phyloP scores from a whole-genome alignment of 2,329 filamentous ascomycete genomes.

The Diaporthe citriasiana region DNA sequence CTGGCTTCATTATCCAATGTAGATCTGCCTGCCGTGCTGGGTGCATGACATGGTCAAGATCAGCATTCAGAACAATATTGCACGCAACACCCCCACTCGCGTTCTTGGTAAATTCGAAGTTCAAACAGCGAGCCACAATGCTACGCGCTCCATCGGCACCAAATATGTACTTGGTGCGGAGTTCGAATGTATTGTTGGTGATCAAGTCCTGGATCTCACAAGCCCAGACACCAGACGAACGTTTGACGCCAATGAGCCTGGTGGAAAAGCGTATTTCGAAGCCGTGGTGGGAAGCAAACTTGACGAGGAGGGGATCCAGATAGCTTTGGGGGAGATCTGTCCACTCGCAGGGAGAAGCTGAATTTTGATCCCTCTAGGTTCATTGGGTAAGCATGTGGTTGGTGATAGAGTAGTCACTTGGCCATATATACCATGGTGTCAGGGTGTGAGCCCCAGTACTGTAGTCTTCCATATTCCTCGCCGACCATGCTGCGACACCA shows the following conservation, averaged over 20 bases:
- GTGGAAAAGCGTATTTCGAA: slow-evolving; percentile 58
- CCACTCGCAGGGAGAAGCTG: slow-evolving; percentile 53
- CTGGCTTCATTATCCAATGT: slow-evolving; percentile 68
- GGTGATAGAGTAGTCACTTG: neutral
- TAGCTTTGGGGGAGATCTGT: slow-evolving; percentile 55
- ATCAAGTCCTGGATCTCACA: slow-evolving; percentile 53
- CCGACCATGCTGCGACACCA: slow-evolving; percentile 57
- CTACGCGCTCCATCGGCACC: slow-evolving; percentile 61
- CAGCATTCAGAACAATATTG: slow-evolving; percentile 46
- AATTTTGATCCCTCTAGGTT: slow-evolving; percentile 49
- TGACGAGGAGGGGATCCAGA: slow-evolving; percentile 59
- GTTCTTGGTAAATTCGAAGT: neutral
- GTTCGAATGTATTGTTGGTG: slow-evolving; percentile 50
- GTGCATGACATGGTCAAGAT: slow-evolving; percentile 64
- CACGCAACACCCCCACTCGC: slow-evolving; percentile 27
- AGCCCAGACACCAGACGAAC: slow-evolving; percentile 38
- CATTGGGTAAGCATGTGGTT: neutral
- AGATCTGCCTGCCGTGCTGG: slow-evolving; percentile 64
- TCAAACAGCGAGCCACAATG: slow-evolving; percentile 21
- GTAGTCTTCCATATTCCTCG: slow-evolving; percentile 54
- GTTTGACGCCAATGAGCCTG: slow-evolving; percentile 50
- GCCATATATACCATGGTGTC: slow-evolving; percentile 42
- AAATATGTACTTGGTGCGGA: slow-evolving; percentile 70
- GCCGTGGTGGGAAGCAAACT: slow-evolving; percentile 54
- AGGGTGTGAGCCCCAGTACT: slow-evolving; percentile 56